These are phyloP conservation scores for Botryotinia convoluta DNA, from an alignment of 2,329 filamentous ascomycete species.

Conservation along the genomic window DNA sequence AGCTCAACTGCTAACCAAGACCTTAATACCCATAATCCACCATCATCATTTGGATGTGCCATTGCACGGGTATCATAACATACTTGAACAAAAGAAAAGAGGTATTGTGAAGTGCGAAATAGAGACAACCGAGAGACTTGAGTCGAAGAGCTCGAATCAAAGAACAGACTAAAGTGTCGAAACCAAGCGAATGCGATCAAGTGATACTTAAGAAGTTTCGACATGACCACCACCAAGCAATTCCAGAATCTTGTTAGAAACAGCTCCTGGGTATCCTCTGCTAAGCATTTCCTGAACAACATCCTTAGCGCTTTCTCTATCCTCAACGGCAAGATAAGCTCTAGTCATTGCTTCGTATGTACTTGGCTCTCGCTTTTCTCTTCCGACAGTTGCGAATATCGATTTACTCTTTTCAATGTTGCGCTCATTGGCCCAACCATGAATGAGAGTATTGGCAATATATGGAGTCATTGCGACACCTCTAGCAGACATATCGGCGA, in stretches of 20 bases:
- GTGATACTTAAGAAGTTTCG: conserved; percentile 25
- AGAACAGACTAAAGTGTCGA: background rate
- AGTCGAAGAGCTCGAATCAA: conserved; percentile 20
- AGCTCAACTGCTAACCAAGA: conserved; percentile 8
- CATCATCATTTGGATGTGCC: conserved; percentile 30
- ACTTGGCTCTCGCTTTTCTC: conserved; percentile 84
- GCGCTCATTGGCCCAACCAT: conserved; percentile 87
- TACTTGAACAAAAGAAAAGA: conserved; percentile 32
- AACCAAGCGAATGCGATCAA: background rate
- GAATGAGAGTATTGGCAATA: conserved; percentile 96
- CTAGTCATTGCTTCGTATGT: conserved; percentile 99
- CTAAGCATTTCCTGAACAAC: conserved; percentile 89
- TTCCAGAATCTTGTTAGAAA: conserved; percentile 91
- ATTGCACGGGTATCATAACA: conserved; percentile 37
- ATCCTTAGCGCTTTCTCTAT: conserved; percentile 69
- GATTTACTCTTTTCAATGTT: conserved; percentile 74
- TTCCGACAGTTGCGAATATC: conserved; percentile 76
- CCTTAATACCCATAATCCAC: conserved; percentile 31
- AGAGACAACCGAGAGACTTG: conserved; percentile 28
- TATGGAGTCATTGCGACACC: conserved; percentile 88
- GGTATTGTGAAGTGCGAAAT: conserved; percentile 23
- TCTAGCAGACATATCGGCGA: conserved; percentile 70
- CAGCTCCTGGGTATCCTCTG: conserved; percentile 85
- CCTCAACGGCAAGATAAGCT: conserved; percentile 81
- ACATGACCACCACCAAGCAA: conserved; percentile 62